These are phyloP conservation scores for Didymella keratinophila DNA, from an alignment of 2,329 filamentous ascomycete genomes.

Conservation along the genomic window DNA sequence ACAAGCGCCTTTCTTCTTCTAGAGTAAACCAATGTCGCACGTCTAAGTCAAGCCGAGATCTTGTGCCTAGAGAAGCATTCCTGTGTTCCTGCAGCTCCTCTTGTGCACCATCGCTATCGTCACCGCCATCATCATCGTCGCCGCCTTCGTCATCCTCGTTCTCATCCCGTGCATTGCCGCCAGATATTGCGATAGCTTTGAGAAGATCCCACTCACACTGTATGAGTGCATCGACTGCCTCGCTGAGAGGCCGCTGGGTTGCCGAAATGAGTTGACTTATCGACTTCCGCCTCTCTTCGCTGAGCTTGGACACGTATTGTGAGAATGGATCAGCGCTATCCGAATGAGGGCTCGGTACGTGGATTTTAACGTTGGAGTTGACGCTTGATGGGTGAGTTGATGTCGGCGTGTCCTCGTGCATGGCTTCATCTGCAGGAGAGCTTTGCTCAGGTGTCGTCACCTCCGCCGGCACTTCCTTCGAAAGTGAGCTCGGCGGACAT, in stretches of 20 bases:
- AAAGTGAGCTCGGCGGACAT: not conserved
- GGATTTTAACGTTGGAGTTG: not conserved
- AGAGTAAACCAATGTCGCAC: not conserved
- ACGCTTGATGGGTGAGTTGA: not conserved
- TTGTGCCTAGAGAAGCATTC: not conserved
- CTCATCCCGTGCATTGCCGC: not conserved
- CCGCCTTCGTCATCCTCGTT: not conserved
- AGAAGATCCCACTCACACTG: conserved; percentile 11
- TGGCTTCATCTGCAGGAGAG: not conserved
- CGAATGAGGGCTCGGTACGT: not conserved
- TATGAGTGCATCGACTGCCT: conserved; percentile 5
- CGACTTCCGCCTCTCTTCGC: not conserved
- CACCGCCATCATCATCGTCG: not conserved
- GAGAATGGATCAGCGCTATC: not conserved
- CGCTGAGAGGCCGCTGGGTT: conserved; percentile 4
- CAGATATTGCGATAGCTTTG: conserved; percentile 8
- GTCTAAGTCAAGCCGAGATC: not conserved
- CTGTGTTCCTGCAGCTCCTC: not conserved
- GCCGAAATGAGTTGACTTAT: conserved; percentile 1
- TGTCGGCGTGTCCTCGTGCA: not conserved
- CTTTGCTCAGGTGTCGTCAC: not conserved
- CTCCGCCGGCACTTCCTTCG: not conserved
- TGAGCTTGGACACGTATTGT: conserved; percentile 1
- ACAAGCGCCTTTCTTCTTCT: not conserved
- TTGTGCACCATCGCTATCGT: not conserved